Conservation (phyloP, 345 rosid species). For the Iberis pinnata region DNA sequence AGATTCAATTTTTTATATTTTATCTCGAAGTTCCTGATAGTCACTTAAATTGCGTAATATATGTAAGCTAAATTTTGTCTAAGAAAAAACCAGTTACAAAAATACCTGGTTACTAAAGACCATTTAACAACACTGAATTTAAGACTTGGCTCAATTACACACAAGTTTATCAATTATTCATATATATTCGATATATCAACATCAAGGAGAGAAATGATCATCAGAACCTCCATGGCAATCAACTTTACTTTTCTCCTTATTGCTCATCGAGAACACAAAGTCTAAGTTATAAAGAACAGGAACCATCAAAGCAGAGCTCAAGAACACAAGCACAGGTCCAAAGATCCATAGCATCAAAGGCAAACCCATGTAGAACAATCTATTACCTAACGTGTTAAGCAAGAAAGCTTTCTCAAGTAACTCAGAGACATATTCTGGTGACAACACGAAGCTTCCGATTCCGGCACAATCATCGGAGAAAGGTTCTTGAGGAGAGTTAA, state of each 20-base stretch:
- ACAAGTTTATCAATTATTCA: too few species aligned
- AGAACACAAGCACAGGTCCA: conserved; percentile 72
- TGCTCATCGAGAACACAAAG: conserved; percentile 33
- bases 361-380: conserved; percentile 68
- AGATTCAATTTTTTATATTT: too few species aligned
- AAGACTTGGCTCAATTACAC: too few species aligned
- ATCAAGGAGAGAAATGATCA: conserved; percentile 19
- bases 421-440: conserved; percentile 48
- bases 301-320: conserved; percentile 49
- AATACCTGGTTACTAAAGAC: too few species aligned
- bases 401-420: conserved; percentile 64
- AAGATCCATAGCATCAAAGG: conserved; percentile 87
- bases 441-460: conserved; percentile 33
- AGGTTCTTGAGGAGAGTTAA: conserved; percentile 51
- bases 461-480: conserved; percentile 18
- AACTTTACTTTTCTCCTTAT: conserved; percentile 26
- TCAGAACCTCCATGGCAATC: conserved; percentile 27
- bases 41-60: too few species aligned
- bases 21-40: too few species aligned
- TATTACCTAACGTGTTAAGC: conserved; percentile 69
- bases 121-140: too few species aligned
- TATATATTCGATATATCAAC: too few species aligned
- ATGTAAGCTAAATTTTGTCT: too few species aligned
- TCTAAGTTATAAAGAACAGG: conserved; percentile 77
- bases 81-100: too few species aligned